These are phyloP conservation scores for Fusarium sp. DNA, from an alignment of 2,329 filamentous ascomycete genomes.

Conservation along the genomic window DNA sequence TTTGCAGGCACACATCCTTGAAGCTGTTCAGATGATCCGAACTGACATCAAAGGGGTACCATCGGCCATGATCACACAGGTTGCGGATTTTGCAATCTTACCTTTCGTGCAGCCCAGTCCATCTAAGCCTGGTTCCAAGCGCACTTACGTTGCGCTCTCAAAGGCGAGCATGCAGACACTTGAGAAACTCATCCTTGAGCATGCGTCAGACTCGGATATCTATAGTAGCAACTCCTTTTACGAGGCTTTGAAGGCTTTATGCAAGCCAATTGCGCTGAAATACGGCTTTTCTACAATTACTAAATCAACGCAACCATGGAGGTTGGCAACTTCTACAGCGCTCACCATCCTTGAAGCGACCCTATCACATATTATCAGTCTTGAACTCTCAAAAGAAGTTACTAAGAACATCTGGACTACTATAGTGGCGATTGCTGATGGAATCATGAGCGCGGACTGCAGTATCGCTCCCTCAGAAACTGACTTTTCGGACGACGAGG, in stretches of 20 bases:
- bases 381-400: constrained; percentile 58
- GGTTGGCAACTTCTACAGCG: constrained; percentile 77
- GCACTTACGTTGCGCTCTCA: constrained; percentile 90
- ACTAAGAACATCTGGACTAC: constrained; percentile 75
- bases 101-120: constrained; percentile 66
- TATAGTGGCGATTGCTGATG: constrained; percentile 73
- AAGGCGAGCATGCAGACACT: constrained; percentile 82
- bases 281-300: constrained; percentile 81
- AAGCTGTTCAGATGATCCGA: constrained; percentile 74
- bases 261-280: constrained; percentile 78
- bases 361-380: constrained; percentile 68
- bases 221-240: constrained; percentile 76
- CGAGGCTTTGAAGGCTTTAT: constrained; percentile 73
- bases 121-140: constrained; percentile 59
- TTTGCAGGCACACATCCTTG: constrained; percentile 76
- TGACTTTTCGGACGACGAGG: constrained; percentile 74
- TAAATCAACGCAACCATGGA: constrained; percentile 80
- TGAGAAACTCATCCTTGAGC: constrained; percentile 67
- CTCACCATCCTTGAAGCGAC: constrained; percentile 75
- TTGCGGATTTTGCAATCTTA: constrained; percentile 77
- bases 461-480: constrained; percentile 57
- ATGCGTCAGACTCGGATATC: constrained; percentile 73
- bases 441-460: constrained; percentile 76
- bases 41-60: constrained; percentile 74
- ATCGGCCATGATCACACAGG: constrained; percentile 73